Percentiles rank a stretch among this genome's conserved stretches.
Evolutionary conservation across 2,329 filamentous ascomycete species (phyloP).

Genomic region (Bipolaris bicolor): DNA sequence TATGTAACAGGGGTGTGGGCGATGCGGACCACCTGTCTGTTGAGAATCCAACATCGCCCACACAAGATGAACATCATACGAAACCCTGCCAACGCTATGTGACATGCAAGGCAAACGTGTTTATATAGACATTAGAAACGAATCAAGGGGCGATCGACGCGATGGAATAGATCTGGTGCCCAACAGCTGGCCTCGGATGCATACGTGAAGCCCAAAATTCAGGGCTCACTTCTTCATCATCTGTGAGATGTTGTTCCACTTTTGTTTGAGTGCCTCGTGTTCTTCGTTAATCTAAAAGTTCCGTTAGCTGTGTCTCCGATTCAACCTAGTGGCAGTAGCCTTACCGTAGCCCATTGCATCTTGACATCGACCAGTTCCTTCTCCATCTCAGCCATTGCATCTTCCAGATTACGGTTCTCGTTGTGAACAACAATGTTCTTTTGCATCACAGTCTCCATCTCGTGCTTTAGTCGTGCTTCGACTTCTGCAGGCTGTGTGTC

Average conservation of each 20-base stretch:
- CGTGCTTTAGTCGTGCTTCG: conserved; percentile 77
- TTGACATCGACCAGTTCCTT: conserved; percentile 91
- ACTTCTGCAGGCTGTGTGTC: conserved; percentile 89
- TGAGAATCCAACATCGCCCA: conserved; percentile 12
- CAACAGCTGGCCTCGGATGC: conserved; percentile 25
- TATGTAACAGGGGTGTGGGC: conserved; percentile 34
- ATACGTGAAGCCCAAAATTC: conserved; percentile 15
- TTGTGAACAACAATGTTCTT: conserved; percentile 93
- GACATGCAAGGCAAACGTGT: conserved; percentile 4
- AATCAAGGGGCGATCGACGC: conserved; percentile 37
- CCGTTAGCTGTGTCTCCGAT: conserved; percentile 23
- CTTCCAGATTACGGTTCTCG: conserved; percentile 86
- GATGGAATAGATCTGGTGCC: conserved; percentile 25
- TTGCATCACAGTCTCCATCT: conserved; percentile 91
- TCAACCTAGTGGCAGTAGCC: conserved; percentile 39
- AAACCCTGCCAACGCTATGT: not conserved
- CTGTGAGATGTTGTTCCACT: conserved; percentile 55
- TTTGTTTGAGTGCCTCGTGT: conserved; percentile 56
- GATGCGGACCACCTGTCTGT: conserved; percentile 16
- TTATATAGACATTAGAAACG: conserved; percentile 44
- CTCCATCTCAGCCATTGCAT: conserved; percentile 90
- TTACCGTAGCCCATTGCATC: conserved; percentile 93
- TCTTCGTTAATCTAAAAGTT: conserved; percentile 54
- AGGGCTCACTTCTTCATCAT: conserved; percentile 51
- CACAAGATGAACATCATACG: conserved; percentile 10